These are phyloP conservation scores for Lycium ferocissimum DNA, from an alignment of 257 asterid species.

Conservation along the genomic window DNA sequence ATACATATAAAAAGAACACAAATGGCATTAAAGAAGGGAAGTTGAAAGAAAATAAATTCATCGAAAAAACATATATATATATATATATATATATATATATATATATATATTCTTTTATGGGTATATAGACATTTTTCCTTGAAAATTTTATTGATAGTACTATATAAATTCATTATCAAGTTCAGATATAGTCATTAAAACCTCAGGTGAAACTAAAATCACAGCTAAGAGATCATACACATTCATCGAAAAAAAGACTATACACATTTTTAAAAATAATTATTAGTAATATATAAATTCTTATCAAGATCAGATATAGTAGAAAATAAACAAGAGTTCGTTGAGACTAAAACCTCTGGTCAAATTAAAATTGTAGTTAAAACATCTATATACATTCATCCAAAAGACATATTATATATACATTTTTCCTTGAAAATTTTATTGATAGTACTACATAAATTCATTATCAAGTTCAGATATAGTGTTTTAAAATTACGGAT, in stretches of 20 bases:
- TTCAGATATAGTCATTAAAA: not conserved
- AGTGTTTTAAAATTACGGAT: slow-evolving; percentile 12
- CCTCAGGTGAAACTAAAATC: too few relatives aligned
- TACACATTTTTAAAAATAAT: too few relatives aligned
- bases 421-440: not conserved
- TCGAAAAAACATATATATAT: too few relatives aligned
- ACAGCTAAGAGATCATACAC: not conserved
- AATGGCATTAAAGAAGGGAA: too few relatives aligned
- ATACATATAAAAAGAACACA: too few relatives aligned
- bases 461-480: not conserved
- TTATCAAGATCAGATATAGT: too few relatives aligned
- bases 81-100: too few relatives aligned
- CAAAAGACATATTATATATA: not conserved
- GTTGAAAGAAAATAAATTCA: too few relatives aligned
- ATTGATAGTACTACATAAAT: not conserved
- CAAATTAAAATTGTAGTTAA: not conserved
- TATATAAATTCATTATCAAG: not conserved
- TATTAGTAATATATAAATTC: too few relatives aligned
- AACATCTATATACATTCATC: not conserved
- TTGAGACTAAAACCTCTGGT: not conserved
- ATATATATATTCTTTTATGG: too few relatives aligned
- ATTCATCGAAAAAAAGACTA: not conserved
- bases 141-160: not conserved
- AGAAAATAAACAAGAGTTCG: not conserved
- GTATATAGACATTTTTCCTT: not conserved